A percentile compares a stretch with the other conserved stretches of the same genome.
These are phyloP conservation scores for Coriaria nepalensis DNA, from an alignment of 306 rosid species.

Conservation along the genomic window DNA sequence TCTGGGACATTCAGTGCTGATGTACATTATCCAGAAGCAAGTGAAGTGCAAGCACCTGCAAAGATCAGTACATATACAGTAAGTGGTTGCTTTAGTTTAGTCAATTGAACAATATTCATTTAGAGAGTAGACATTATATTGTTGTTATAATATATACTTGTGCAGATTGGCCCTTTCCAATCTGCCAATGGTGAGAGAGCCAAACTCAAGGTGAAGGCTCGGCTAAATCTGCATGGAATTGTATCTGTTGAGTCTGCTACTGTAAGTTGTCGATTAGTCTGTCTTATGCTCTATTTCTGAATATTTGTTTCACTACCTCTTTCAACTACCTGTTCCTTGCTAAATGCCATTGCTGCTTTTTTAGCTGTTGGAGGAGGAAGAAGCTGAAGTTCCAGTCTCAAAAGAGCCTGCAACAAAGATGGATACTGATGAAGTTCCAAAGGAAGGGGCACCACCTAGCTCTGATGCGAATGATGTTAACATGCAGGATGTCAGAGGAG, in stretches of 20 bases:
- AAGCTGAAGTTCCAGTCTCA: conserved; percentile 56
- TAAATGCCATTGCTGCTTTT: neutral
- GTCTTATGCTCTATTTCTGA: no score
- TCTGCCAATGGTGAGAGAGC: conserved; percentile 42
- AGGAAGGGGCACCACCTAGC: conserved; percentile 33
- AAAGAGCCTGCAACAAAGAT: conserved; percentile 44
- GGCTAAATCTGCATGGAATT: conserved; percentile 73
- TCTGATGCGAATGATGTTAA: conserved; percentile 40
- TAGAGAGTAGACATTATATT: neutral
- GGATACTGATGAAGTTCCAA: conserved; percentile 67
- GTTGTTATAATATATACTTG: neutral
- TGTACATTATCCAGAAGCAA: conserved; percentile 45
- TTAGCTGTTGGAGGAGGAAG: conserved; percentile 90
- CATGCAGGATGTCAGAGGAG: conserved; percentile 76
- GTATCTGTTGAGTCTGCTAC: conserved; percentile 61
- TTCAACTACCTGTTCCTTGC: neutral
- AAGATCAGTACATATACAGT: conserved; percentile 78
- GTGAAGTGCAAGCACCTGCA: conserved; percentile 45
- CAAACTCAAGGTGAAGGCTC: conserved; percentile 64
- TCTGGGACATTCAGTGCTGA: conserved; percentile 63
- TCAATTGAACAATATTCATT: neutral
- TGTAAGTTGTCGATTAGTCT: conserved; percentile 30
- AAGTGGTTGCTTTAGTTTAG: conserved; percentile 11
- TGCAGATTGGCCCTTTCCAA: conserved; percentile 89
- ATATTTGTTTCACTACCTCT: no score